phyloP scores from a whole-genome alignment of 805 yeast genomes.

The Starmera pachycereana region DNA sequence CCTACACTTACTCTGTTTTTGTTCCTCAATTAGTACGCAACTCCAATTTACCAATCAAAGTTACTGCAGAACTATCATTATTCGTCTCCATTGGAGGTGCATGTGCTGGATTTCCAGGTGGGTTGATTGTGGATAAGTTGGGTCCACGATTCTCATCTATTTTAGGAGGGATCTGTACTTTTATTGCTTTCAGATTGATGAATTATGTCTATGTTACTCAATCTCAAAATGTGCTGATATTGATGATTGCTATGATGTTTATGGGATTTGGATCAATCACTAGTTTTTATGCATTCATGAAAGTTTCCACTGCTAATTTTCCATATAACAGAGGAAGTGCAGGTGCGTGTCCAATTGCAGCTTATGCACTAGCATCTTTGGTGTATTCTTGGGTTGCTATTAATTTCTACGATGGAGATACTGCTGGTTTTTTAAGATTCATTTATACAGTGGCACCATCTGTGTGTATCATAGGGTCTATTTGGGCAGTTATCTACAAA shows the following conservation, averaged over 20 bases:
- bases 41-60: slow-evolving; percentile 46
- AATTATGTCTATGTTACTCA: slow-evolving; percentile 34
- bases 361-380: slow-evolving; percentile 62
- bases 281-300: slow-evolving; percentile 48
- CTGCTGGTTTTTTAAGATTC: slow-evolving; percentile 46
- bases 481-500: slow-evolving; percentile 18
- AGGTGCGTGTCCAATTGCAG: slow-evolving; percentile 19
- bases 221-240: slow-evolving; percentile 27
- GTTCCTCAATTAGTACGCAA: slow-evolving; percentile 58
- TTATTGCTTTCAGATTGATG: slow-evolving; percentile 43
- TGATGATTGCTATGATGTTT: slow-evolving; percentile 38
- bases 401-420: slow-evolving; percentile 36
- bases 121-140: slow-evolving; percentile 49
- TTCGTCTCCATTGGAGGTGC: slow-evolving; percentile 57
- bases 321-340: slow-evolving; percentile 49
- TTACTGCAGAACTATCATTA: slow-evolving; percentile 55
- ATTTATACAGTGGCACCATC: slow-evolving; percentile 39
- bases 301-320: slow-evolving; percentile 43
- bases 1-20: slow-evolving; percentile 64
- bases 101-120: slow-evolving; percentile 63
- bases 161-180: slow-evolving; percentile 45
- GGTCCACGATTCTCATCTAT: slow-evolving; percentile 47
- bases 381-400: slow-evolving; percentile 51
- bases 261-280: slow-evolving; percentile 60
- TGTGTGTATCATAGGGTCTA: slow-evolving; percentile 22